Base-by-base conservation (phyloP, 208 protist species). In the Trypanosoma rangeli region DNA sequence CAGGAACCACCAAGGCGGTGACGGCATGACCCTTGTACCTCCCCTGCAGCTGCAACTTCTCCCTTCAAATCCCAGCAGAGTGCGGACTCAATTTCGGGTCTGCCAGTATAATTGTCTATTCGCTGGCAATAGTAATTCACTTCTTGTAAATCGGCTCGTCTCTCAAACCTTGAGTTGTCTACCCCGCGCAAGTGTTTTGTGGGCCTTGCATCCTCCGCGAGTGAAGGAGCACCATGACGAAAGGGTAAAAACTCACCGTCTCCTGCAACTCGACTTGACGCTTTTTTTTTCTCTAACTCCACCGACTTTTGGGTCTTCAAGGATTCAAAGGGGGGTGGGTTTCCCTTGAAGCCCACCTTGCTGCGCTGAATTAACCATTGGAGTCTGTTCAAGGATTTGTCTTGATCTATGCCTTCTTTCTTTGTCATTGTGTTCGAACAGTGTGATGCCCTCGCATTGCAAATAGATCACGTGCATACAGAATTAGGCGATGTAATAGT, bases 271-370 rank as follows among this genome's bases (percentile, higher is more conserved):
- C 68, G 59, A 0, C 71, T 70, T n/a, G 53, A 54, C 29, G 46
- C 64, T 13, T 70, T 24, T 50, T 79, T 76, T 31, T 79, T 80
- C 24, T 58, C 61, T 26, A 78, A 63, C 53, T 85, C 80, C 4
- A 96, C 88, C 5, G 74, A 82, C 58, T 82, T 76, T 28, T 84
- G 79, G 10, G 84, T 93, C 64, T 93, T 93, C 28, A 68, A 53
- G 2, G 49, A 44, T 55, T 92, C 88, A 75, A 93, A 94, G 4
- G 86, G 81, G 0, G 82, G 26, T 15, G 91, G 86, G 65, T 96
- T 96, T 0, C 88, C 88, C n/a, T 89, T 92, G 71, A 88, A 96
- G 39, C 89, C 86, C 24, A 68, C 56, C 29, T 88, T 84, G 44
- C 68, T 80, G 16, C 88, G 78, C 62, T 93, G 84, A 48, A 73